These are phyloP conservation scores for Apiospora sp. DNA, from an alignment of 2,329 filamentous ascomycete genomes.

Conservation along the genomic window DNA sequence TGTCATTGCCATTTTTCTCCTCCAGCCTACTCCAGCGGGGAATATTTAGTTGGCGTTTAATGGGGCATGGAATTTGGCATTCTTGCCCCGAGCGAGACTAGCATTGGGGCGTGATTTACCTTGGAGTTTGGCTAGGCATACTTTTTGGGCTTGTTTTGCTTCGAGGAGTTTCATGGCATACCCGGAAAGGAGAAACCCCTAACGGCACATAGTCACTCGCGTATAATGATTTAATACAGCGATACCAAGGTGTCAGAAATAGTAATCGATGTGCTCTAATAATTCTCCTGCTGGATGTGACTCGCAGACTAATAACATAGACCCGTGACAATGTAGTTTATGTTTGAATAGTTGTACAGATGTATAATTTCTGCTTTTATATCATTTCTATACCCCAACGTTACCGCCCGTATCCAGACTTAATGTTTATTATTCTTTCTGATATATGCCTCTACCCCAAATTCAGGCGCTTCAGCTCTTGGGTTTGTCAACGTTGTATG, in stretches of 20 bases:
- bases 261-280: background rate
- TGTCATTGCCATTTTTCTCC: slow-evolving; percentile 1
- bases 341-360: background rate
- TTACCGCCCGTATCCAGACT: background rate
- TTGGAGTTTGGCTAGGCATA: slow-evolving; percentile 20
- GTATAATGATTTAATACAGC: slow-evolving; percentile 9
- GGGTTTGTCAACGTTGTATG: background rate
- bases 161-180: slow-evolving; percentile 19
- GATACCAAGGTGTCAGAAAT: background rate
- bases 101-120: slow-evolving; percentile 8
- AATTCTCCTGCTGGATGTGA: background rate
- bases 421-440: background rate
- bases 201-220: slow-evolving; percentile 5
- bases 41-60: background rate
- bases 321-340: background rate
- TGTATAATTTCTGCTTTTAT: background rate
- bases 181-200: slow-evolving; percentile 17
- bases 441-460: background rate
- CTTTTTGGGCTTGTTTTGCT: slow-evolving; percentile 5
- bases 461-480: too few relatives aligned
- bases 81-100: background rate
- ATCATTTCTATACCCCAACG: background rate
- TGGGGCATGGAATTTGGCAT: background rate
- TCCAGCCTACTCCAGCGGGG: background rate
- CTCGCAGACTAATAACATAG: too few relatives aligned